A percentile compares a stretch with the other conserved stretches of the same genome.
Conservation (phyloP, 106 monocot genomes). For the Dioscorea dumetorum region DNA sequence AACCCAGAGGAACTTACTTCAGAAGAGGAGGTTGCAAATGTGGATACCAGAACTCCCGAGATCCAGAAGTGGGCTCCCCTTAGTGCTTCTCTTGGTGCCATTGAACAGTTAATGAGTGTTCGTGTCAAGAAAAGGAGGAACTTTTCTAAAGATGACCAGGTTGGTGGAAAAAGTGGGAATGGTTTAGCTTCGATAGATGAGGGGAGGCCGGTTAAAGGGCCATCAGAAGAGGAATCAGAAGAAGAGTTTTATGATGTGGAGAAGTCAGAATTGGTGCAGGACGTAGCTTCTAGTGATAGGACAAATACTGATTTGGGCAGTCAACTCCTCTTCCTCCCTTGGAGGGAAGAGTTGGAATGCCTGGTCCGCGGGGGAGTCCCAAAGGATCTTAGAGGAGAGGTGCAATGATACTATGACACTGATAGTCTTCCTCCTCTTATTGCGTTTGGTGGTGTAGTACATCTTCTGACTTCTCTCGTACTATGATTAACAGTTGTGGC, state of each 20-base stretch:
- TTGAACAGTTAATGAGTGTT: constrained; percentile 73
- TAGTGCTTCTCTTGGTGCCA: constrained; percentile 47
- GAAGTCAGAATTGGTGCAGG: constrained; percentile 45
- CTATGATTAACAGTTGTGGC: constrained; percentile 69
- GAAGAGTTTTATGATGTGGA: constrained; percentile 72
- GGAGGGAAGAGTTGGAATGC: constrained; percentile 77
- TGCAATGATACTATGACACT: constrained; percentile 12
- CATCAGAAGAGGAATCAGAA: constrained; percentile 43
- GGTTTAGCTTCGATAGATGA: constrained; percentile 41
- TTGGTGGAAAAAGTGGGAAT: constrained; percentile 2
- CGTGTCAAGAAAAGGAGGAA: constrained; percentile 43
- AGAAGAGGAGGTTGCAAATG: constrained; percentile 14
- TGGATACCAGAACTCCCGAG: constrained; percentile 25
- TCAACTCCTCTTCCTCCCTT: constrained; percentile 34
- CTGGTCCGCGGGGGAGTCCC: constrained; percentile 84
- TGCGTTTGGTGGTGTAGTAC: neutral
- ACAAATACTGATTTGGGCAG: constrained; percentile 14
- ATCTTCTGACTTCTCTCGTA: neutral
- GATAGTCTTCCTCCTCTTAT: neutral
- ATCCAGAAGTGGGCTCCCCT: constrained; percentile 47
- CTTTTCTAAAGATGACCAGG: constrained; percentile 1
- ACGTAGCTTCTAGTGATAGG: constrained; percentile 37
- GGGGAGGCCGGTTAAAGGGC: constrained; percentile 10
- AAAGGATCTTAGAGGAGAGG: constrained; percentile 98
- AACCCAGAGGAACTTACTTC: constrained; percentile 16